Percentiles rank a stretch among this genome's conserved stretches.
phyloP scores from a whole-genome alignment of 805 yeast species.

The Candida sanyiensis region DNA sequence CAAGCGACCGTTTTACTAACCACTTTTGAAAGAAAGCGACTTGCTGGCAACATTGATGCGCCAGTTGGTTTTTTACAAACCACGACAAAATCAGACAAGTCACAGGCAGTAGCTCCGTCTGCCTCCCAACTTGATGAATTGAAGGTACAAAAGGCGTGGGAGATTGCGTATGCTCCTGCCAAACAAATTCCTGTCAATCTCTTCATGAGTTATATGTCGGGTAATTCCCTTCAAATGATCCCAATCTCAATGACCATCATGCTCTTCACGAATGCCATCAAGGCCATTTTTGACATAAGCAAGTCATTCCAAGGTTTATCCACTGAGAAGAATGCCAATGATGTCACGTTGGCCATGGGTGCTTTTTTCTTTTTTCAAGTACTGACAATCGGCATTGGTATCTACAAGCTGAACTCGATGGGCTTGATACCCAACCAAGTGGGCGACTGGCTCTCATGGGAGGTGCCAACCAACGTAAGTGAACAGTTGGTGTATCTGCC shows the following conservation, averaged over 20 bases:
- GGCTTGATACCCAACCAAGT: conserved; percentile 83
- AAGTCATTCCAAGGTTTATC: conserved; percentile 46
- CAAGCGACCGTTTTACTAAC: not conserved
- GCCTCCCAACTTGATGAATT: not conserved
- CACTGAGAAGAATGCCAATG: conserved; percentile 32
- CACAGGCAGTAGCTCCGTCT: not conserved
- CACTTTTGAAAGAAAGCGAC: conserved; percentile 3
- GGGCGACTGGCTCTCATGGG: conserved; percentile 94
- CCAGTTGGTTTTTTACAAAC: conserved; percentile 11
- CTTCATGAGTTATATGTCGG: conserved; percentile 89
- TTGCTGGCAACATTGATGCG: conserved; percentile 3
- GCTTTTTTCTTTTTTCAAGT: conserved; percentile 41
- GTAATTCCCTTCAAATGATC: conserved; percentile 81
- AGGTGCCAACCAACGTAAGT: conserved; percentile 32
- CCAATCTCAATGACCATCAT: conserved; percentile 86
- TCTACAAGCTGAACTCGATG: conserved; percentile 82
- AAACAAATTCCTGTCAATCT: conserved; percentile 86
- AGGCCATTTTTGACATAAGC: conserved; percentile 57
- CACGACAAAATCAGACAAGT: conserved; percentile 1
- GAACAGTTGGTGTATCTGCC: no score
- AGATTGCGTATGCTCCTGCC: conserved; percentile 73
- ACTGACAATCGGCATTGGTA: conserved; percentile 62
- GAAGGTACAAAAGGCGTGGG: conserved; percentile 66
- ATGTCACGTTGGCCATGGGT: conserved; percentile 25
- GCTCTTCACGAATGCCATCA: conserved; percentile 73